Base-by-base conservation (phyloP, 2,329 filamentous ascomycete genomes). In the Clathrospora elynae region DNA sequence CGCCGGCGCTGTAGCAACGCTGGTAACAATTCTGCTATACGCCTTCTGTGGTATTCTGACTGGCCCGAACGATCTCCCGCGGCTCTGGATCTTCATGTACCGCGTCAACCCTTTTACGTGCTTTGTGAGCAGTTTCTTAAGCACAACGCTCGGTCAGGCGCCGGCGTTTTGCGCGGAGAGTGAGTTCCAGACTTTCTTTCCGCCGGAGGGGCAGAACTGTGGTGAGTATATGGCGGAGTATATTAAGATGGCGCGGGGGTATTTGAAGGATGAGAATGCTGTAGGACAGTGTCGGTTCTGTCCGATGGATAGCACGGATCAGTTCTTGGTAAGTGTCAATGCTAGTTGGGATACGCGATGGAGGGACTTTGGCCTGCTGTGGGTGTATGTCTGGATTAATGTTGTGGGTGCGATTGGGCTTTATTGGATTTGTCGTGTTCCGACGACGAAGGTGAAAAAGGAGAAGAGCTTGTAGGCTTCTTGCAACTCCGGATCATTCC, bases 11-110 rank as follows among this genome's bases (percentile, higher is more conserved):
- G 80, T 86, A 48, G 83, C 75, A 0, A 62, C 59, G 0, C 70
- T 89, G 1, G 80, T 89, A 50, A 82, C 71, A 38, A 74, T 77
- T 23, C 77, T 80, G 66, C 73, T 52, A 66, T 61, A 64, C n/a
- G 49, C 60, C 3, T 65, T 64, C 38, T 59, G 73, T 44, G 76
- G 84, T 57, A 85, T 88, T 4, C 72, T 89, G 30, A 80, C 84
- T 42, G 68, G 77, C 0, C 79, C 83, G 0, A 47, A 65, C 2
- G 74, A 75, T 0, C 73, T 90, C 1, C 86, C 86, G 0, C 75
- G 80, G 0, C 90, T 90, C 73, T 90, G 87, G 87, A 84, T 83
- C 53, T 90, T 88, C 72, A 89, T 90, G 86, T 87, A 88, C 66
- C 77, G 81, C 13, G 74, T 83, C 12, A 83, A 79, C 0, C 85